Conservation (phyloP, 2,329 filamentous ascomycete genomes). For the Simplicillium aogashimaense region DNA sequence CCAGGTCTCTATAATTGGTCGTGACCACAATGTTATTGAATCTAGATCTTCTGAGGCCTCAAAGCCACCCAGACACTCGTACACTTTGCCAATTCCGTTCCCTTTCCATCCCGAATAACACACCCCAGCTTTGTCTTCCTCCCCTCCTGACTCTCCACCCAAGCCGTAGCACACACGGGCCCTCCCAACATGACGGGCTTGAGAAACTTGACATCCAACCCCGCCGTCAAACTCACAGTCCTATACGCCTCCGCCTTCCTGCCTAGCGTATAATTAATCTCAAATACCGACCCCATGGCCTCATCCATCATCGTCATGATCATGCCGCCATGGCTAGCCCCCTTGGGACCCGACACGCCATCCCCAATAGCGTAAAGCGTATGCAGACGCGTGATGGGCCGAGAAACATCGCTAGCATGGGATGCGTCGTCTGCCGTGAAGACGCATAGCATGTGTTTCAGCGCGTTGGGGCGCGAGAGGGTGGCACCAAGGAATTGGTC, state of each 20-base stretch:
- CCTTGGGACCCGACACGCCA: slow-evolving; percentile 21
- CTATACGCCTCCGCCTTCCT: slow-evolving; percentile 18
- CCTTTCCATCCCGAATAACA: slow-evolving; percentile 18
- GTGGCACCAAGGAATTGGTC: slow-evolving; percentile 24
- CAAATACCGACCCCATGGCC: slow-evolving; percentile 22
- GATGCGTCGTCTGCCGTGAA: slow-evolving; percentile 17
- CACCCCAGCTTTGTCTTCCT: slow-evolving; percentile 21
- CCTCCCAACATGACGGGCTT: slow-evolving; percentile 18
- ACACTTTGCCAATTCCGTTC: slow-evolving; percentile 17
- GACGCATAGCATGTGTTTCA: slow-evolving; percentile 24
- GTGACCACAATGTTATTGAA: too few relatives aligned
- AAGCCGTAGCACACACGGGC: slow-evolving; percentile 19
- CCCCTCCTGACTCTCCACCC: slow-evolving; percentile 19
- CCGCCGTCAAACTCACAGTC: slow-evolving; percentile 21
- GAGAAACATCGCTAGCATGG: slow-evolving; percentile 12
- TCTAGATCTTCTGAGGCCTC: slow-evolving; percentile 15
- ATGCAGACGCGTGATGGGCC: slow-evolving; percentile 17
- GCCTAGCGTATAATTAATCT: slow-evolving; percentile 22
- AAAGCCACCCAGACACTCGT: slow-evolving; percentile 22
- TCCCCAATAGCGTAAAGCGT: slow-evolving; percentile 21
- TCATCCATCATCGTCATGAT: slow-evolving; percentile 25
- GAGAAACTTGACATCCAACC: slow-evolving; percentile 22
- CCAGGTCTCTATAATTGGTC: too few relatives aligned
- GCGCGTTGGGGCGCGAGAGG: slow-evolving; percentile 15
- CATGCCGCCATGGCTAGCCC: slow-evolving; percentile 25